A percentile compares a stretch with the other conserved stretches of the same genome.
Evolutionary conservation across 164 flowering plant genomes (phyloP).

Genomic region (Vitis riparia): DNA sequence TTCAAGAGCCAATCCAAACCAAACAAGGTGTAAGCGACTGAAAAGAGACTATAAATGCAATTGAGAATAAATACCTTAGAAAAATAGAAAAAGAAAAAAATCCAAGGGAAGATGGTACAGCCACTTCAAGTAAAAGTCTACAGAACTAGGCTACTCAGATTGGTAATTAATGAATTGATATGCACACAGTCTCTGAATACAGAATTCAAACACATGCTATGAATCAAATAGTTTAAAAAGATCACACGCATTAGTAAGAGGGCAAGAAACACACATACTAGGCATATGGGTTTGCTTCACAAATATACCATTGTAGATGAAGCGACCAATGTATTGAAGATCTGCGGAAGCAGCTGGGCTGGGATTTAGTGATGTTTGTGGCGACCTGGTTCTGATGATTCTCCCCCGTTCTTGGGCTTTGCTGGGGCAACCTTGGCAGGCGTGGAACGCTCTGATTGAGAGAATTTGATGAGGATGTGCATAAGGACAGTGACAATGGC

Average conservation of each 20-base stretch:
- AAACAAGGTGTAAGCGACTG: no score
- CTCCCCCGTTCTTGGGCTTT: constrained; percentile 22
- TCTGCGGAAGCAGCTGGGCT: not conserved
- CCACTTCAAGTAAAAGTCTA: no score
- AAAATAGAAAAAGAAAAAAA: no score
- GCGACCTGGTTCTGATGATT: constrained; percentile 6
- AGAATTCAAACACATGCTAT: not conserved
- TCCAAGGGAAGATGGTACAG: no score
- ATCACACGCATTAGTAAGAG: not conserved
- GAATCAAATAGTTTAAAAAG: not conserved
- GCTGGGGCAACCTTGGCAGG: constrained; percentile 43
- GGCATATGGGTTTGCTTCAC: not conserved
- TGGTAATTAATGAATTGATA: not conserved
- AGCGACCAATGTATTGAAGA: no score
- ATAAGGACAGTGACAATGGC: constrained; percentile 49
- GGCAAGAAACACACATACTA: not conserved
- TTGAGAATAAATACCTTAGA: no score
- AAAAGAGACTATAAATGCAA: no score
- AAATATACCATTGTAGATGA: not conserved
- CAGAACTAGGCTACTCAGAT: no score
- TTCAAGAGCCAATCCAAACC: no score
- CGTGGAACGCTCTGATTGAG: constrained; percentile 64
- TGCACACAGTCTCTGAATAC: not conserved
- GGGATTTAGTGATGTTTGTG: constrained; percentile 25
- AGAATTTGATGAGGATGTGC: constrained; percentile 57